Base-by-base conservation (phyloP, 768 basidiomycete genomes). In the Lactifluus subvellereus region DNA sequence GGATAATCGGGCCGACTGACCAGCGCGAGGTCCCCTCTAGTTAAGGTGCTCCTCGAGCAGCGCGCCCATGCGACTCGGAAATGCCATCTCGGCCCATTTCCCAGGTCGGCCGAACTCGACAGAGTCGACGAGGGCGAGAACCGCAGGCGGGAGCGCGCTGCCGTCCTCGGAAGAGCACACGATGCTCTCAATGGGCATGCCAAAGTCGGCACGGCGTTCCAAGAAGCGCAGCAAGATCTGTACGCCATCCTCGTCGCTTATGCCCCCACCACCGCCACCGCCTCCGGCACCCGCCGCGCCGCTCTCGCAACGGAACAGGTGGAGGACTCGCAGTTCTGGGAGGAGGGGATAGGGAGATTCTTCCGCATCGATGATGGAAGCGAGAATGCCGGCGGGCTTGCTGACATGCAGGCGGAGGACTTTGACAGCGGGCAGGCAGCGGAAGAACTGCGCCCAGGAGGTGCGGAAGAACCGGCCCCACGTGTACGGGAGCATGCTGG, bases 11-110 rank as follows among this genome's bases (percentile, higher is more conserved):
- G 37, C 37, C 9, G 14, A 14, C 4, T 11, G 40, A 47, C n/a
- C n/a, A 13, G 45, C 20, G n/a, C 20, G 10, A 47, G n/a, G 0
- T 10, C 10, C 13, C n/a, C 9, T 22, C 20, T 42, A 64, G 42
- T 51, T 42, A 33, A 64, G 63, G 42, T 64, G 42, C 14, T 64
- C 54, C 20, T 64, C 63, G 20, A 64, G 63, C 33, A 60, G 35
- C 48, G 58, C 54, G 27, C 35, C 35, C 58, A 64, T 56, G 9
- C 54, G 50, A 10, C 48, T 50, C 20, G 63, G 63, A 49, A 64
- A 64, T 16, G n/a, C 4, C 5, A 54, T 40, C 5, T 40, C 20
- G n/a, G 27, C 37, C 58, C 63, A 64, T 14, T 27, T 48, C 1
- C 42, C 62, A 5, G 48, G 27, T 1, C 3, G 2, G 5, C 54